Conservation (phyloP, 116 monocot species). For the Trichopus zeylanicus region DNA sequence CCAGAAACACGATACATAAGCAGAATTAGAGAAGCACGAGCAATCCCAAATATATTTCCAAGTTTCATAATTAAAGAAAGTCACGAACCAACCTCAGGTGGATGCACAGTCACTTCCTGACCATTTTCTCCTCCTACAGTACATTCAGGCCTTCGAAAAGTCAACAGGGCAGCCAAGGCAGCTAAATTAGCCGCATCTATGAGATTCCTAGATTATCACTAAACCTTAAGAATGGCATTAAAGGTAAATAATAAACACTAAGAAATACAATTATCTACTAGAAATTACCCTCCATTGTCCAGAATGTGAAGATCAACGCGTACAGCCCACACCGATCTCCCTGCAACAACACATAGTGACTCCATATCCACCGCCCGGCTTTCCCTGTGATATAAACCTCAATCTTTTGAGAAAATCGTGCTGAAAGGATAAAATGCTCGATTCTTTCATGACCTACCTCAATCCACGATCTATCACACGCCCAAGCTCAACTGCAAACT, state of each 20-base stretch:
- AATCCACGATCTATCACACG: constrained; percentile 92
- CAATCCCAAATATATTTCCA: too few species aligned
- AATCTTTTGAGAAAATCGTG: neutral
- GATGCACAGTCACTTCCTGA: constrained; percentile 77
- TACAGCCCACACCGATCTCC: constrained; percentile 83
- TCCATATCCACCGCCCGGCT: constrained; percentile 97
- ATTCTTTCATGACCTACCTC: constrained; percentile 58
- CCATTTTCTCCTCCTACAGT: constrained; percentile 72
- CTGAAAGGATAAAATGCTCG: too few species aligned
- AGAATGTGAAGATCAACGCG: constrained; percentile 95
- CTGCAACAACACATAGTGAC: constrained; percentile 82
- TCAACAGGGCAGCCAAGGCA: constrained; percentile 80
- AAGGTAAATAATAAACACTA: neutral
- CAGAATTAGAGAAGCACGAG: too few species aligned
- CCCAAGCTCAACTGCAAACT: constrained; percentile 77
- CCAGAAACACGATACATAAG: too few species aligned
- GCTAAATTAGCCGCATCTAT: constrained; percentile 98
- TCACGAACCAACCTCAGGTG: constrained; percentile 55
- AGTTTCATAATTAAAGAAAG: too few species aligned
- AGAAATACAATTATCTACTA: neutral
- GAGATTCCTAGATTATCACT: constrained; percentile 59
- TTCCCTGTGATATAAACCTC: constrained; percentile 48
- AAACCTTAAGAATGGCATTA: neutral
- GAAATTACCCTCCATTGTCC: constrained; percentile 90
- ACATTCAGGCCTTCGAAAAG: constrained; percentile 90